phyloP scores from a whole-genome alignment of 148 eudicot species.

The Selenicereus undatus region DNA sequence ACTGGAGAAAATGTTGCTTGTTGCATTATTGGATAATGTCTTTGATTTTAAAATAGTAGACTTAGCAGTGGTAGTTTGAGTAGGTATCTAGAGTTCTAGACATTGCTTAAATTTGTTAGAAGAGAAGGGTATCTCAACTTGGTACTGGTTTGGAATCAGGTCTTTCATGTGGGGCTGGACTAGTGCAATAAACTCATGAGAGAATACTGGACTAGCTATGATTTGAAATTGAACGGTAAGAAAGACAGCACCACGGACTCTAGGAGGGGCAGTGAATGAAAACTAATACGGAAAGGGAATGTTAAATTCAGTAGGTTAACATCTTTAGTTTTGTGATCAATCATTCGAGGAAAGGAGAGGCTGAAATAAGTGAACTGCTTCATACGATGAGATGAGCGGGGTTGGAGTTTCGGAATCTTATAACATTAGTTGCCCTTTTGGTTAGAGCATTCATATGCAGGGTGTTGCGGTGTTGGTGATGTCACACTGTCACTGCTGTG shows the following conservation, averaged over 20 bases:
- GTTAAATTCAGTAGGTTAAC: background rate
- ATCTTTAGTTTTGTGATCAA: background rate
- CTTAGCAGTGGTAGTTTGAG: conserved; percentile 5
- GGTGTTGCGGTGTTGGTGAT: background rate
- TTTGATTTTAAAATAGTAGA: background rate
- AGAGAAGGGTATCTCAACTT: background rate
- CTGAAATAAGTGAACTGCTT: background rate
- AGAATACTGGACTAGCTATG: background rate
- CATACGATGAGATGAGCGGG: background rate
- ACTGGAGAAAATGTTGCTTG: background rate
- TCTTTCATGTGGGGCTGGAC: background rate
- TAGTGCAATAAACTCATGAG: background rate
- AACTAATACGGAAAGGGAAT: background rate
- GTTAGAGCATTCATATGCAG: background rate
- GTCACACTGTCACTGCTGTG: no score
- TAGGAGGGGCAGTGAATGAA: background rate
- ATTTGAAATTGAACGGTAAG: background rate
- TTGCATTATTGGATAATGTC: background rate
- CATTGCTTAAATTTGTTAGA: background rate
- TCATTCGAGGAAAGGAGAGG: background rate
- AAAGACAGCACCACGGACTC: background rate
- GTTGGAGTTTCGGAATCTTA: background rate
- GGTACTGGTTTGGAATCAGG: background rate
- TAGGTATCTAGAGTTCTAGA: background rate
- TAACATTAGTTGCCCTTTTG: background rate